Evolutionary conservation across 2,329 filamentous ascomycete genomes (phyloP), one percentile per base, ranked within the genome.

Genomic region (Paramyrothecium roridum): DNA sequence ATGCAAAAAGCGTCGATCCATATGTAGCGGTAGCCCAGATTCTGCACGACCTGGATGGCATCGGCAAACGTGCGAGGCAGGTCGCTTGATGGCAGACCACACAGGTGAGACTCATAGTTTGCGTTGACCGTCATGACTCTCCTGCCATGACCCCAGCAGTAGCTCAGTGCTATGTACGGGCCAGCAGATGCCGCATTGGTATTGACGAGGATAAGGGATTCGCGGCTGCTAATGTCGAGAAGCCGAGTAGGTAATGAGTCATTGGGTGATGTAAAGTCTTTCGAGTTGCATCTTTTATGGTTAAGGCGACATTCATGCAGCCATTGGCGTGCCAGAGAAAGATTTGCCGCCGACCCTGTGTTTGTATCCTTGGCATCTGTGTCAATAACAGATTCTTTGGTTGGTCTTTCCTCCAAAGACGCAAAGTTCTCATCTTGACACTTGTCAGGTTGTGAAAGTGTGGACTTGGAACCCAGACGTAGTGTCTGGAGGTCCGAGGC

Each of bases 141-240:
- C 17, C 50, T 17, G 10, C 45, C 53, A 6, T 50, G 22, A 1
- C 58, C 58, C 58, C 58, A 60, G 20, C 40, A 50, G 40, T 60
- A 58, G 47, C 58, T 60, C 26, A 60, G 43, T 13, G 51, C 58
- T 6, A 57, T 34, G 22, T 56, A 58, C 2, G 54, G 52, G 6
- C 48, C 54, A 40, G 21, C 47, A 10, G 37, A 43, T 17, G 34
- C 30, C 3, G 48, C 3, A 3, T 11, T 33, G 8, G 56, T 55
- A 13, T 51, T 43, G 45, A 56, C 52, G 13, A 58, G 43, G 19
- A 55, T 52, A 22, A 52, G 52, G 30, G 53, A 11, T 45, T 19
- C n/a, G 7, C n/a, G 13, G 3, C 47, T 23, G 13, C 47, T 10
- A 11, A 58, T 30, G n/a, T 60, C 56, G 21, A 60, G 51, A 3